Conservation (phyloP, 202 grass and related monocot genomes). For the Musa balbisiana region DNA sequence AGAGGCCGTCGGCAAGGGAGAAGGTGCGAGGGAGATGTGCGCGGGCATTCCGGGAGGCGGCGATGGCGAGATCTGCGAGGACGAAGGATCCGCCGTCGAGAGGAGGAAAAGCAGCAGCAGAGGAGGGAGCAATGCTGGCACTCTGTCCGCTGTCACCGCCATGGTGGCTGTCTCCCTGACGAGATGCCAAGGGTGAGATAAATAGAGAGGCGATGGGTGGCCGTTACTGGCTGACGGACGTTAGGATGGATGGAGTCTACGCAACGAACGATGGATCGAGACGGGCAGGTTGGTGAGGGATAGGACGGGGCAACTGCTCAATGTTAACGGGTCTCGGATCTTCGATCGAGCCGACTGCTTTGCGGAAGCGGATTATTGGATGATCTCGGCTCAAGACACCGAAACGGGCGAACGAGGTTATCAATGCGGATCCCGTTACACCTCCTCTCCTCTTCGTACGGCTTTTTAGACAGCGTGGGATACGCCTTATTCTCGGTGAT, state of each 20-base stretch:
- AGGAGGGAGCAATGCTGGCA: not conserved
- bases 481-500: not conserved
- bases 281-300: not conserved
- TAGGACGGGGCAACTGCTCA: not conserved
- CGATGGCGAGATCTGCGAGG: not conserved
- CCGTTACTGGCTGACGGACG: not conserved
- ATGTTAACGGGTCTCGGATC: not conserved
- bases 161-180: not conserved
- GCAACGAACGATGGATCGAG: not conserved
- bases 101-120: not conserved
- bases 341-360: not conserved
- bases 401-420: not conserved
- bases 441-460: too few species aligned
- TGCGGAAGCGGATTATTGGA: not conserved
- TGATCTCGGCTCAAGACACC: not conserved
- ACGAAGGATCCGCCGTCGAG: not conserved
- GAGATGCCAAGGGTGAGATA: not conserved
- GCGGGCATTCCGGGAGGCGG: not conserved
- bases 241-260: not conserved
- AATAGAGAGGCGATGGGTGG: not conserved
- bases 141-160: not conserved
- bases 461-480: not conserved
- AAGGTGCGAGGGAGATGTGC: not conserved
- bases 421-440: not conserved
- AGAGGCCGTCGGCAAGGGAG: not conserved